Evolutionary conservation across 768 basidiomycete genomes (phyloP), one percentile per base, ranked within the genome.

Genomic region (Rhizopogon vinicolor): DNA sequence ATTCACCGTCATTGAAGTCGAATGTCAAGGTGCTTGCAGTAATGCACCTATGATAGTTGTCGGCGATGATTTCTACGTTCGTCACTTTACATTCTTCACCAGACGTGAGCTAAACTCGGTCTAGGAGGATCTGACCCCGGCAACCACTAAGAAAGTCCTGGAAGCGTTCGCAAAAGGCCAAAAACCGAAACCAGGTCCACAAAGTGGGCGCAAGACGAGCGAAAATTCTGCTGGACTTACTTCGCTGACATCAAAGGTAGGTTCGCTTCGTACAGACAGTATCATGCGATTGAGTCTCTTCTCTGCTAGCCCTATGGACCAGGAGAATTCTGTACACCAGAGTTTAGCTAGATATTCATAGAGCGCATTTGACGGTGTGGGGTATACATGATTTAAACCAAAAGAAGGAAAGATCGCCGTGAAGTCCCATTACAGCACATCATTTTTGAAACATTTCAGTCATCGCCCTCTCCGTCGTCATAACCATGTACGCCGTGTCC

Each of bases 21-120:
- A 99, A 75, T 99, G 97, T 72, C 87, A 98, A 65, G 97, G 97
- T 54, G 96, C 97, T 52, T 99, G 97, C 76, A 92, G 89, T 64
- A 99, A 98, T 74, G 97, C 93, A 28, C 93, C 91, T 44, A 98
- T 98, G 97, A 78, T 99, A 72, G 93, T 87, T 57, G 80, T 99
- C 64, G 88, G 89, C 28, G 97, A 99, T 66, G 93, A 98, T 70
- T 99, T 94, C 76, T 99, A 97, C 70, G 93, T 93, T 66, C 58
- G 89, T 74, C 65, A 66, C 35, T 63, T 43, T 7, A 18, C 33
- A 46, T 31, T 54, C 3, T 14, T 41, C 25, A 41, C 28, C 29
- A 16, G 16, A 22, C 2, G 55, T 49, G 35, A 16, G 25, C 55
- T 66, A 33, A 68, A 37, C 44, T 42, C 25, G 19, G 12, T 55